Evolutionary conservation across 805 yeast species (phyloP).

Genomic region (Saturnispora diversa): DNA sequence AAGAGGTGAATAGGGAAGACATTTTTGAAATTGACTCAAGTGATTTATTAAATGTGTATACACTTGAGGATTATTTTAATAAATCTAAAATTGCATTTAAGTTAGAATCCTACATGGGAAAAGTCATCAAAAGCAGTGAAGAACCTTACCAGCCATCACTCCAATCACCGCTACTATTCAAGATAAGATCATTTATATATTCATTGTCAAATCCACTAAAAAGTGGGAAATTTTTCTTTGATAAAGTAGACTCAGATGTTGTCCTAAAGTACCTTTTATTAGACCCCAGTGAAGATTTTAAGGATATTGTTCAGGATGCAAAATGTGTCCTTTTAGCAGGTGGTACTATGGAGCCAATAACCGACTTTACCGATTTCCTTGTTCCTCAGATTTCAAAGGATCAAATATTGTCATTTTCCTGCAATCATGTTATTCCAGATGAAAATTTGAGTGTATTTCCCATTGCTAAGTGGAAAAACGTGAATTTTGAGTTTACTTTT

Average conservation of each 20-base stretch:
- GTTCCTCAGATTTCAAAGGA: conserved; percentile 46
- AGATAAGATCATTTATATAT: conserved; percentile 54
- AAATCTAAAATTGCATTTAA: conserved; percentile 76
- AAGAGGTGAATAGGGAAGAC: conserved; percentile 40
- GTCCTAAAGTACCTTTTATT: conserved; percentile 61
- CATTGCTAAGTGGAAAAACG: conserved; percentile 26
- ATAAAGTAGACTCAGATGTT: conserved; percentile 26
- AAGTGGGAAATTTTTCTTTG: conserved; percentile 74
- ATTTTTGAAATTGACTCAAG: conserved; percentile 54
- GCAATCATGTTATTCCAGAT: conserved; percentile 79
- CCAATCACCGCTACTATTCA: conserved; percentile 51
- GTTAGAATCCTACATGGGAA: conserved; percentile 60
- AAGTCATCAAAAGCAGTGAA: conserved; percentile 10
- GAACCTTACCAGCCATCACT: conserved; percentile 11
- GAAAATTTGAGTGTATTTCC: conserved; percentile 57
- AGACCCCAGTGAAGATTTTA: conserved; percentile 69
- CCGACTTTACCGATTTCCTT: conserved; percentile 59
- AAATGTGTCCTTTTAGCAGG: conserved; percentile 78
- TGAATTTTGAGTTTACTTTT: conserved; percentile 57
- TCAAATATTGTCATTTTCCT: conserved; percentile 48
- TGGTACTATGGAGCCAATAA: conserved; percentile 88
- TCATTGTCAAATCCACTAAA: conserved; percentile 63
- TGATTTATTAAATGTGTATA: conserved; percentile 64
- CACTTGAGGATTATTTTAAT: conserved; percentile 53
- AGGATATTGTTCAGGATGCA: conserved; percentile 54